These are phyloP conservation scores for Proteromonas lacertae DNA, from an alignment of 352 stramenopile species.

Conservation along the genomic window DNA sequence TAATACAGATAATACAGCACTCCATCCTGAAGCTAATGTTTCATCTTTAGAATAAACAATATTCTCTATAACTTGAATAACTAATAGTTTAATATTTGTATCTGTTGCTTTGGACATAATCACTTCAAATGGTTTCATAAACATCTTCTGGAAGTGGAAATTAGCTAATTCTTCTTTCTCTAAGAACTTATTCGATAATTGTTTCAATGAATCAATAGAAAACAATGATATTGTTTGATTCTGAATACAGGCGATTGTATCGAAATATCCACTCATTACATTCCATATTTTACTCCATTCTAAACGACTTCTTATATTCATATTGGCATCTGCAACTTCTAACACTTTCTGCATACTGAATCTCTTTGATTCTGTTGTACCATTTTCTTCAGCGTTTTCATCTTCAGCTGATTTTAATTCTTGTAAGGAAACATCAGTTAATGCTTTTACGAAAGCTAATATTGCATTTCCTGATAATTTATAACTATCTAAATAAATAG, in stretches of 20 bases:
- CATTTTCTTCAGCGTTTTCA: too few relatives aligned
- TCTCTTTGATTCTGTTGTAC: constrained; percentile 29
- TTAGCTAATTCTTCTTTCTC: constrained; percentile 84
- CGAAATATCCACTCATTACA: constrained; percentile 81
- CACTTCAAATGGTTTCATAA: constrained; percentile 78
- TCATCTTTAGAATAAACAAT: too few relatives aligned
- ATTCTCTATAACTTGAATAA: too few relatives aligned
- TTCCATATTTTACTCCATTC: constrained; percentile 92
- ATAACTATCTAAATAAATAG: constrained; percentile 47
- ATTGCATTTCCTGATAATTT: constrained; percentile 28
- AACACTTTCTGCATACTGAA: constrained; percentile 94
- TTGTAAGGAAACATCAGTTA: constrained; percentile 47
- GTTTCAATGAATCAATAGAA: constrained; percentile 87
- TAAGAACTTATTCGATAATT: constrained; percentile 98
- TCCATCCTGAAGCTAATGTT: too few relatives aligned
- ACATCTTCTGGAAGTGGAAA: constrained; percentile 95
- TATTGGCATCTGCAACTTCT: constrained; percentile 98
- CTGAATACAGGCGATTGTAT: constrained; percentile 67
- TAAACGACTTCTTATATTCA: constrained; percentile 65
- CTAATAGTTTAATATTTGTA: too few relatives aligned
- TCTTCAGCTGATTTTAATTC: constrained; percentile 22
- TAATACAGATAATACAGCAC: too few relatives aligned
- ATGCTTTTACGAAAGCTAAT: constrained; percentile 44
- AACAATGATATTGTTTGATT: constrained; percentile 88
- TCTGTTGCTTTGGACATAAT: constrained; percentile 36